These are phyloP conservation scores for Pisolithus microcarpus DNA, from an alignment of 768 basidiomycete genomes.

Conservation along the genomic window DNA sequence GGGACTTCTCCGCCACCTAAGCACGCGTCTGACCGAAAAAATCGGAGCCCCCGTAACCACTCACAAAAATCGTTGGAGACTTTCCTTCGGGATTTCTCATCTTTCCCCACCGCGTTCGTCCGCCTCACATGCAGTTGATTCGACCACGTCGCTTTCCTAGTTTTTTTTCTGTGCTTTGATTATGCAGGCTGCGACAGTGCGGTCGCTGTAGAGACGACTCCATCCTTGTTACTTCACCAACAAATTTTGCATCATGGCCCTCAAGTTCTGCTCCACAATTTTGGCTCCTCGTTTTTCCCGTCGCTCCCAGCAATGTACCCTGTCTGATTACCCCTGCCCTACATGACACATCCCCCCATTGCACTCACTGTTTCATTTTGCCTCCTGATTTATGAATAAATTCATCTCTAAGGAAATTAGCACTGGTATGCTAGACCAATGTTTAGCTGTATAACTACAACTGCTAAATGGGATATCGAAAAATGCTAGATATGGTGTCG, in stretches of 20 bases:
- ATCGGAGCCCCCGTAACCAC: too few relatives aligned
- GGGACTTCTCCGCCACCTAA: slow-evolving; percentile 18
- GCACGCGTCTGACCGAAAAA: too few relatives aligned
- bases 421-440: slow-evolving; percentile 2
- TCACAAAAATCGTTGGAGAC: too few relatives aligned
- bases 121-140: slow-evolving; percentile 11
- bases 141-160: slow-evolving; percentile 7
- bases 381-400: slow-evolving; percentile 1
- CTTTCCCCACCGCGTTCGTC: too few relatives aligned
- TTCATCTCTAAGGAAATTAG: slow-evolving; percentile 1
- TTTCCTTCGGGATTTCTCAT: too few relatives aligned
- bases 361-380: not conserved
- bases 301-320: not conserved
- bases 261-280: not conserved
- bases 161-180: slow-evolving; percentile 9
- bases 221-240: too few relatives aligned
- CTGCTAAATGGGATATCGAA: not conserved
- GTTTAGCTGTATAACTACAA: not conserved
- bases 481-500: too few relatives aligned
- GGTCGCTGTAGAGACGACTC: too few relatives aligned
- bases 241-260: not conserved
- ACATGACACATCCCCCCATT: not conserved
- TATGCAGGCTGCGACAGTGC: not conserved
- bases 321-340: slow-evolving; percentile 14
- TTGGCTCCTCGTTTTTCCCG: not conserved